Evolutionary conservation across 306 rosid species (phyloP), one percentile per base, ranked within the genome.

Genomic region (Rosa multiflora): DNA sequence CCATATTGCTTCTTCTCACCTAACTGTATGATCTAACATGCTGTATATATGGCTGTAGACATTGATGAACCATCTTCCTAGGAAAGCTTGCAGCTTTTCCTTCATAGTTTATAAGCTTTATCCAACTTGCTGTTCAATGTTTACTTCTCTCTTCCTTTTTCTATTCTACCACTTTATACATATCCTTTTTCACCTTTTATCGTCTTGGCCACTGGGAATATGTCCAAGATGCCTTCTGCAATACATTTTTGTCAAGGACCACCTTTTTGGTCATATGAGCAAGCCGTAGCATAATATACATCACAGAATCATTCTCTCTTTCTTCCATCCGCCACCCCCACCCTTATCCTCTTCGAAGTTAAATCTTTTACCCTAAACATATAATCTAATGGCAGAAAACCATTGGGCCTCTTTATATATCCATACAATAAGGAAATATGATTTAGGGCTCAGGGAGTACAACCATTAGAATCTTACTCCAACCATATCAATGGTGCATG

Each of bases 1-100:
- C 77, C 75, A 44, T 39, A 13, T 37, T 77, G 3, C 59, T 51
- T 61, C 39, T 3, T 62, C 61, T 72, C 35, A 69, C 3, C 26
- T 4, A 21, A 9, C 14, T 9, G 14, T 56, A n/a, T 58, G 32
- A 58, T 58, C 32, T 32, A 62, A 26, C 40, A 78, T 51, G 64
- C 58, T 32, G 70, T 42, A 49, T 44, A 61, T 44, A 74, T 62
- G 70, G 67, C 43, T 29, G 7, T 75, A 20, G 59, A 64, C 37
- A 75, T 80, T 82, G 80, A 62, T 64, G n/a, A 51, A 37, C 79
- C 73, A 74, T 51, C 67, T 81, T 78, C 62, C 47, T 18, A 46
- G 58, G 15, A 72, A 70, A 66, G 49, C 67, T 51, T 48, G 32
- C 18, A 37, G 32, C 35, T 48, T 21, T 23, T 66, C 32, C 17